Base-by-base conservation (phyloP, 192 early-diverging fungal genomes). In the Pecoramyces ruminantium region DNA sequence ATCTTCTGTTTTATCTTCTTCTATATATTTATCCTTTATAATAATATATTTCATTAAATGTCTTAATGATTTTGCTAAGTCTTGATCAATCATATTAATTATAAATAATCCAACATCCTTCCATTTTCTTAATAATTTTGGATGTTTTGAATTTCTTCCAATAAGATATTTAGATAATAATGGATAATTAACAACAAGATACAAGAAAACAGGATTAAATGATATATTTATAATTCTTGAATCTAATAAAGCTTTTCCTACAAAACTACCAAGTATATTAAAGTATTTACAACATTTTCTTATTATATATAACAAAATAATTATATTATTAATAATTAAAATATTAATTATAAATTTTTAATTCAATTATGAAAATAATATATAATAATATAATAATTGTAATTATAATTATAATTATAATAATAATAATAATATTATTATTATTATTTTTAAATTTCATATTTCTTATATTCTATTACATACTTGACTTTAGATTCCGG, bases 191-290 rank as follows among this genome's bases (percentile, higher is more conserved):
- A 79, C 30, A 39, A 11, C 78, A 79, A 81, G 42, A 21, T 91
- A 88, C 79, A 97, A 87, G 83, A 98, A 96, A 13, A 91, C 81
- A 1, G 88, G 82, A 79, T 89, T 91, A 80, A 98, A 90, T 4
- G 92, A 92, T 78, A 98, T 84, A 83, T 97, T 96, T 38, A 98
- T 88, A 13, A 95, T 89, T 78, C 97, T 87, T 38, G 89, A 88
- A 81, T 98, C 97, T 40, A 97, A 84, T 85, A 97, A 85, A 2
- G 93, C 93, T 84, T 96, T 96, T 29, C 94, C 95, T 27, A 96
- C 90, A 85, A 97, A 94, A 58, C 92, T 93, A 17, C 97, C 97
- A 4, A 95, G 81, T 0, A 90, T 86, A 78, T 86, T 87, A 86
- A 96, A 96, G 81, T 95, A 81, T 29, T 85, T 82, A 14, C 93